Percentiles rank a stretch among this genome's conserved stretches.
Evolutionary conservation across 1,284 basidiomycete species (phyloP).

Genomic region (Sutorius eximius): DNA sequence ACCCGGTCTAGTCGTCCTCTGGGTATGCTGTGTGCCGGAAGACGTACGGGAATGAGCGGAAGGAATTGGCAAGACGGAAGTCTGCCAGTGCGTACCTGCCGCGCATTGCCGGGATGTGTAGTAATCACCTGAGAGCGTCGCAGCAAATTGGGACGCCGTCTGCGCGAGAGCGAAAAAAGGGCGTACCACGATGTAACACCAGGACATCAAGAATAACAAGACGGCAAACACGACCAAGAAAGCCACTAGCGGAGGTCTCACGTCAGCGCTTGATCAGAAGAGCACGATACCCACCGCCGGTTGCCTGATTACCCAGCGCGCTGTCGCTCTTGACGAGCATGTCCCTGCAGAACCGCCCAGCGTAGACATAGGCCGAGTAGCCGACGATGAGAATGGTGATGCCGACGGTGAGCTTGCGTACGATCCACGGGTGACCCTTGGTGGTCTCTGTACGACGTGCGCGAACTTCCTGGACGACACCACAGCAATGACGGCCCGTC

Average conservation of each 20-base stretch:
- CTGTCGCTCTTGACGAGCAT: slow-evolving; percentile 45
- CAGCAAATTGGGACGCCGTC: background rate
- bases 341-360: slow-evolving; percentile 57
- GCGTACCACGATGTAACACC: slow-evolving; percentile 56
- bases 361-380: slow-evolving; percentile 59
- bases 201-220: slow-evolving; percentile 52
- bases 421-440: slow-evolving; percentile 48
- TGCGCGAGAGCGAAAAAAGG: background rate
- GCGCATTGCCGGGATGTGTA: slow-evolving; percentile 56
- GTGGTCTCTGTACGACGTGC: slow-evolving; percentile 6
- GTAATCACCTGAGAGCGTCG: slow-evolving; percentile 41
- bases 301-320: slow-evolving; percentile 41
- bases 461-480: slow-evolving; percentile 26
- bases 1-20: slow-evolving; percentile 23
- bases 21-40: slow-evolving; percentile 22
- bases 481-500: slow-evolving; percentile 25
- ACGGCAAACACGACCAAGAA: slow-evolving; percentile 51
- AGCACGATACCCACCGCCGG: slow-evolving; percentile 48
- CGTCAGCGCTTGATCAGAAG: background rate
- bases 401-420: slow-evolving; percentile 48
- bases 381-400: slow-evolving; percentile 42
- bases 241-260: slow-evolving; percentile 41
- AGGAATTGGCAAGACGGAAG: background rate
- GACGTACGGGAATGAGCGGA: slow-evolving; percentile 8
- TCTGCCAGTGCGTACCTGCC: slow-evolving; percentile 42